Evolutionary conservation across 371 early-diverging fungal species (phyloP), one percentile per base, ranked within the genome.

Genomic region (Mortierella sp.): DNA sequence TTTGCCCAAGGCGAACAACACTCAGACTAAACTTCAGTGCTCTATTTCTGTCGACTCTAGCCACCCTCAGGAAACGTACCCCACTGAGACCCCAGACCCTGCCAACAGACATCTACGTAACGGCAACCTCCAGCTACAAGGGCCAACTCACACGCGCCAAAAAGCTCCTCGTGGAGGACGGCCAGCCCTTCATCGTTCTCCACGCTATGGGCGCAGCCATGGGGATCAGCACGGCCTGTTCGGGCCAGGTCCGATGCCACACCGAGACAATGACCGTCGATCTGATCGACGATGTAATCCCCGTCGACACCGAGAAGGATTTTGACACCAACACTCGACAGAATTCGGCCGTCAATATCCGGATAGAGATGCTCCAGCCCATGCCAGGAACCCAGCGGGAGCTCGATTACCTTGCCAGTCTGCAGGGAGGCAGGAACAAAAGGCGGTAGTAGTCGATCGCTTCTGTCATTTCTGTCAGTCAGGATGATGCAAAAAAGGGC

Each of bases 121-220:
- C 83, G 9, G 58, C 68, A 19, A 66, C 75, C 2, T 82, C 83
- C 6, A 78, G 75, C 55, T 82, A 82, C 66, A 78, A 82, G 64
- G 83, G 83, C 31, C 83, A 82, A 52, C 73, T 82, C 34, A 52
- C 66, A 16, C 74, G 83, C 14, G 83, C 83, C 3, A 82, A 78
- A 44, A 78, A 74, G 43, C 71, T 82, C 9, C 64, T 82, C 3
- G 70, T 78, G 26, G 76, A 78, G 34, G 83, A 82, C 41, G 83
- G 83, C 19, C 75, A 74, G 14, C 70, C 78, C 14, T 78, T 74
- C 41, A 78, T 82, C 45, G 39, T 72, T 19, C 71, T 82, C 13
- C 83, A 78, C 9, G 83, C 83, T 22, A 78, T 82, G 73, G 79
- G 83, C 63, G 77, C 79, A 63, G 83, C 83, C 45, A 78, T 82